These are phyloP conservation scores for Haplosporangium gracile DNA, from an alignment of 192 early-diverging fungal genomes.

Conservation along the genomic window DNA sequence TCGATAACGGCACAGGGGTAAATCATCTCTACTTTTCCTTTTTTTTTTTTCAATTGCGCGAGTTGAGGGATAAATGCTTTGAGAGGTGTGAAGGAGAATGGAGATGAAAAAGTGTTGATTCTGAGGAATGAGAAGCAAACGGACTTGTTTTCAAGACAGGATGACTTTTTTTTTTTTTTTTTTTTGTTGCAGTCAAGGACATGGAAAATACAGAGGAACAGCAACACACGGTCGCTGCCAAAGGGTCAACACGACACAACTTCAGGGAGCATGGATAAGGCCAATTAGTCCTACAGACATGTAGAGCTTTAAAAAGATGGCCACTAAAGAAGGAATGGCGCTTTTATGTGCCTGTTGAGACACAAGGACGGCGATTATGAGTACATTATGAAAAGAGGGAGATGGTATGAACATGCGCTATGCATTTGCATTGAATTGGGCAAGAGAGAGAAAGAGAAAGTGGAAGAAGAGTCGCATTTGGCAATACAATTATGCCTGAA, in stretches of 20 bases:
- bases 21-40: slow-evolving; percentile 25
- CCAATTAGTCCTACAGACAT: neutral
- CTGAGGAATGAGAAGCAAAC: neutral
- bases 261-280: neutral
- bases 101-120: neutral
- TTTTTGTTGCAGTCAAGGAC: neutral
- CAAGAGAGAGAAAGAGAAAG: neutral
- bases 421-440: neutral
- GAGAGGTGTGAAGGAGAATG: neutral
- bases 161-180: neutral
- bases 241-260: neutral
- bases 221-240: no score
- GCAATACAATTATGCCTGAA: neutral
- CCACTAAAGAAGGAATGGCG: no score
- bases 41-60: neutral
- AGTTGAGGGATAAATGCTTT: neutral
- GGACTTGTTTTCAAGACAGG: neutral
- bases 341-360: no score
- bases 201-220: neutral
- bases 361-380: neutral
- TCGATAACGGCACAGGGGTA: slow-evolving; percentile 88
- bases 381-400: neutral
- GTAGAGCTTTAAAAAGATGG: no score
- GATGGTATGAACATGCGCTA: neutral
- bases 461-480: neutral